Evolutionary conservation across 176 grass and related monocot species (phyloP).

Genomic region (Pontederia paniculata): DNA sequence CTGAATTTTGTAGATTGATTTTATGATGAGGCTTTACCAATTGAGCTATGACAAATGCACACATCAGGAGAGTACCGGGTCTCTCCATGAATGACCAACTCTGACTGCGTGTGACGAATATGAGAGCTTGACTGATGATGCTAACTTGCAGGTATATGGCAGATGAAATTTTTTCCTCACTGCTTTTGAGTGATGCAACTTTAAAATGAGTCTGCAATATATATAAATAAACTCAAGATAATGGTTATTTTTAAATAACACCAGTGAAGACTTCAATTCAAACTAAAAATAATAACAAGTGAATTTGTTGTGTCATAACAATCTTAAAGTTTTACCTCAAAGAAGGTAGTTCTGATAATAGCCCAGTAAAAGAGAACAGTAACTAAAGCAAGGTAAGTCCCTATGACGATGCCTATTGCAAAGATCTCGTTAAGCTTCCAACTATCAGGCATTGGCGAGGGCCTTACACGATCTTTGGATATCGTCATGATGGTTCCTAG

Average conservation of each 20-base stretch:
- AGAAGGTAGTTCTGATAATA: slow-evolving; percentile 49
- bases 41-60: slow-evolving; percentile 60
- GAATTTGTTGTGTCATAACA: background rate
- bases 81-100: slow-evolving; percentile 54
- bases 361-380: slow-evolving; percentile 77
- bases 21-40: slow-evolving; percentile 27
- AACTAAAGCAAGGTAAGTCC: slow-evolving; percentile 70
- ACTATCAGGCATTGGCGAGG: slow-evolving; percentile 45
- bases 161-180: slow-evolving; percentile 52
- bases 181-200: slow-evolving; percentile 38
- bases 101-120: slow-evolving; percentile 72
- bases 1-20: too few relatives aligned
- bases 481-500: slow-evolving; percentile 88
- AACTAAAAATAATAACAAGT: background rate
- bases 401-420: slow-evolving; percentile 52
- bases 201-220: slow-evolving; percentile 42
- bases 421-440: slow-evolving; percentile 89
- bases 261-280: background rate
- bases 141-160: slow-evolving; percentile 86
- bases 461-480: slow-evolving; percentile 70
- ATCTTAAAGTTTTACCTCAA: slow-evolving; percentile 33
- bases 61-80: slow-evolving; percentile 53
- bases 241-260: background rate
- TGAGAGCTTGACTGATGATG: slow-evolving; percentile 78
- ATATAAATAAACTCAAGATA: slow-evolving; percentile 8